Evolutionary conservation across 306 rosid genomes (phyloP), one percentile per base, ranked within the genome.

Genomic region (Cucurbita ficifolia): DNA sequence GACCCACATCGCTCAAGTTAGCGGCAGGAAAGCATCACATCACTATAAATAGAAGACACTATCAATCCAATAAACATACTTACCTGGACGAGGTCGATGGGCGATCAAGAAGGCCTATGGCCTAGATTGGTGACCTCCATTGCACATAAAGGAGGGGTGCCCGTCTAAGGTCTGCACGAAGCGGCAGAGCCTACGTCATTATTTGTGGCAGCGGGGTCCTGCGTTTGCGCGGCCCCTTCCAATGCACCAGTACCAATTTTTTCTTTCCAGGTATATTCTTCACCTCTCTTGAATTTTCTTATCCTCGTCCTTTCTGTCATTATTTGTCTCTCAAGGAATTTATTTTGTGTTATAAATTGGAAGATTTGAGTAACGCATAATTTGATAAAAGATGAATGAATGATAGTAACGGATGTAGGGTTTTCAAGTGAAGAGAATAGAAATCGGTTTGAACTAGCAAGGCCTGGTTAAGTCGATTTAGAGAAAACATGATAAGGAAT

Each of bases 161-260:
- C 38, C 0, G 76, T 54, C 76, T 83, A 83, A 75, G 87, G 82
- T 85, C 83, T 82, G 67, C 83, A 71, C 79, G 55, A 73, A 17
- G 81, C 3, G 65, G 84, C 71, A 78, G 88, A 85, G 54, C 80
- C 86, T 76, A 82, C 83, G 79, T 89, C 86, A 81, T 82, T 76
- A 85, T 89, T 85, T 89, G 81, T 87, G 59, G 65, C 11, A 10
- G 78, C 8, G 78, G 87, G 83, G 86, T 85, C 88, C 73, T 82
- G 90, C 84, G 87, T 85, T 58, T 78, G 90, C 82, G 88, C 88
- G 65, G 88, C 86, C 87, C 81, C 82, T 76, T 3, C 69, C 53
- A 14, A 14, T 14, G 0, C 8, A 0, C 18, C 3, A 49, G 18
- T 14, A 0, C 2, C 2, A 49, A 49, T 0, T 14, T 7, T 0